phyloP scores from a whole-genome alignment of 2,329 filamentous ascomycete genomes.

The Cladosporium halotolerans region DNA sequence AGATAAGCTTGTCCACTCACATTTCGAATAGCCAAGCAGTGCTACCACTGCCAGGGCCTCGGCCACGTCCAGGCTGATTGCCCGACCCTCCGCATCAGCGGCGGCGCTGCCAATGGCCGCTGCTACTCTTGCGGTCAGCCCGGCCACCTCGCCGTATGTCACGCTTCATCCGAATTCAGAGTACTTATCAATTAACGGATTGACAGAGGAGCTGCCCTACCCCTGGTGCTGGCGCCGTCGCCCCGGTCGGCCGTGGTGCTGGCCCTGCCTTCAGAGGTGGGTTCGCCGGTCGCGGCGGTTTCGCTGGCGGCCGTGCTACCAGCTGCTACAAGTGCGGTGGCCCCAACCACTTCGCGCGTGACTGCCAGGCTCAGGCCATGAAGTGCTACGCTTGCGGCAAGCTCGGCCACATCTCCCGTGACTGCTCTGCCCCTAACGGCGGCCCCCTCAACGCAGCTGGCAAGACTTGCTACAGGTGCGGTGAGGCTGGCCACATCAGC shows the following conservation, averaged over 20 bases:
- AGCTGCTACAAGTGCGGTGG: conserved; percentile 68
- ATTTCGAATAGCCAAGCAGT: conserved; percentile 73
- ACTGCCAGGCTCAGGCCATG: conserved; percentile 97
- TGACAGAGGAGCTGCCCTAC: conserved; percentile 72
- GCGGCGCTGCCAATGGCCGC: conserved; percentile 69
- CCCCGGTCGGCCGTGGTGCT: conserved; percentile 53
- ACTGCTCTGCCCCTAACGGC: conserved; percentile 95
- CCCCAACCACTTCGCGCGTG: conserved; percentile 95
- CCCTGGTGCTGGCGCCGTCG: conserved; percentile 56
- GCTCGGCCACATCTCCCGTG: conserved; percentile 85
- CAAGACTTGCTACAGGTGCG: conserved; percentile 98
- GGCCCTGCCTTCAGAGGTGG: conserved; percentile 61
- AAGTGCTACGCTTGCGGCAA: conserved; percentile 98
- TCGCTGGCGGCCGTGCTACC: conserved; percentile 56
- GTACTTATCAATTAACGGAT: background rate
- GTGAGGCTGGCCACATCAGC: conserved; percentile 91
- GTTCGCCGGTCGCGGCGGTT: conserved; percentile 65
- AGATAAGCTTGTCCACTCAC: conserved; percentile 16
- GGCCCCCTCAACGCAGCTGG: conserved; percentile 91
- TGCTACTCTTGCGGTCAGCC: conserved; percentile 96
- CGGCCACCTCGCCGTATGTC: conserved; percentile 79
- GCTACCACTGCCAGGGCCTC: conserved; percentile 98
- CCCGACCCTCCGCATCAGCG: conserved; percentile 88
- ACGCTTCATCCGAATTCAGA: background rate
- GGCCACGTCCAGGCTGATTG: conserved; percentile 98